Conservation (phyloP, 2,329 filamentous ascomycete species). For the Camillea tinctor region DNA sequence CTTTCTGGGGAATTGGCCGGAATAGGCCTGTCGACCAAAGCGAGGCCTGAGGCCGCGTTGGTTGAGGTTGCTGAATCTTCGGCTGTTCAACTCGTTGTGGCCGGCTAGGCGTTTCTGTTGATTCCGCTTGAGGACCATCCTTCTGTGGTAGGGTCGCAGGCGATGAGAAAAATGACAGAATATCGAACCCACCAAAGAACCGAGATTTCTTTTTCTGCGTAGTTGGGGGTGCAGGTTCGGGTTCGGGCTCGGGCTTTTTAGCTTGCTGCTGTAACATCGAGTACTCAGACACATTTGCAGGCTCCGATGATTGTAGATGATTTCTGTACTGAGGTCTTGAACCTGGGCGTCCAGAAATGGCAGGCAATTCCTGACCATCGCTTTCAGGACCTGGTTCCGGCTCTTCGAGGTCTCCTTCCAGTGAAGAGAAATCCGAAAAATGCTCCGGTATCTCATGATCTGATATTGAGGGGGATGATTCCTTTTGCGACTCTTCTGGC, state of each 20-base stretch:
- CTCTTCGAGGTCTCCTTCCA: background rate
- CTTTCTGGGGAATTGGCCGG: constrained; percentile 34
- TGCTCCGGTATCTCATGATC: background rate
- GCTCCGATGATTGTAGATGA: constrained; percentile 1
- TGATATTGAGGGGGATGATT: background rate
- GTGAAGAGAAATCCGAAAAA: background rate
- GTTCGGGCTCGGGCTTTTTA: constrained; percentile 7
- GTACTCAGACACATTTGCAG: constrained; percentile 38
- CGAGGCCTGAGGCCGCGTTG: constrained; percentile 27
- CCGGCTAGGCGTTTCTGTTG: constrained; percentile 10
- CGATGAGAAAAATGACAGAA: constrained; percentile 59
- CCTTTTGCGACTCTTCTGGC: background rate
- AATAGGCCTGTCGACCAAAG: constrained; percentile 32
- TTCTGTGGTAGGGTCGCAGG: constrained; percentile 43
- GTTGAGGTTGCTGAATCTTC: constrained; percentile 8
- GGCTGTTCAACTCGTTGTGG: constrained; percentile 13
- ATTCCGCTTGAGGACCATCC: constrained; percentile 13
- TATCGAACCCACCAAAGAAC: constrained; percentile 40
- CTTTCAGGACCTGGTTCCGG: background rate
- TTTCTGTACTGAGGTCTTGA: background rate
- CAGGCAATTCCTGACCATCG: background rate
- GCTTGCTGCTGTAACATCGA: constrained; percentile 41
- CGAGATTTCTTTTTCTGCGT: constrained; percentile 27
- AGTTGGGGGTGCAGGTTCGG: constrained; percentile 6
- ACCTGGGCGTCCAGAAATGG: background rate